Evolutionary conservation across 768 basidiomycete genomes (phyloP).

Genomic region (Boletus sp.): DNA sequence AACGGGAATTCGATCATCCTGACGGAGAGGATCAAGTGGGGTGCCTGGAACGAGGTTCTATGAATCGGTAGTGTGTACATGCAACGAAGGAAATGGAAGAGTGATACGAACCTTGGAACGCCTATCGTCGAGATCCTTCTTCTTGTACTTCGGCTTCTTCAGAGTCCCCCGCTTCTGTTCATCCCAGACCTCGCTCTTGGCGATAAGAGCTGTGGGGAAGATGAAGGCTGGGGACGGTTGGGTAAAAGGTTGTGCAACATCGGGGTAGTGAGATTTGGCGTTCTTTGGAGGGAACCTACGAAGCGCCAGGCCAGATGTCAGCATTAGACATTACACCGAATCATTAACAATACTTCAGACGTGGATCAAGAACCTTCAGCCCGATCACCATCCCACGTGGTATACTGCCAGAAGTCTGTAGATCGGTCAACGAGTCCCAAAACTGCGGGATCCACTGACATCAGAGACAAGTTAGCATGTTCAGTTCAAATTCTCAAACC

Average conservation of each 20-base stretch:
- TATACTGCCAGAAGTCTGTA: slow-evolving; percentile 65
- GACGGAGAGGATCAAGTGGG: slow-evolving; percentile 56
- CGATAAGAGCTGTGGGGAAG: slow-evolving; percentile 57
- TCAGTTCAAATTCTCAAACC: slow-evolving; percentile 34
- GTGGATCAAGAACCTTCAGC: slow-evolving; percentile 80
- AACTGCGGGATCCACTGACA: slow-evolving; percentile 14
- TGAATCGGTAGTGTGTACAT: background rate
- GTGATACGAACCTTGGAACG: slow-evolving; percentile 57
- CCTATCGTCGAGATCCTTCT: slow-evolving; percentile 84
- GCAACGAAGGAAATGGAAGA: background rate
- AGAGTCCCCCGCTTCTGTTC: slow-evolving; percentile 54
- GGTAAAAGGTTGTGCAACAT: slow-evolving; percentile 24
- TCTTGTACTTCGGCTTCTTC: slow-evolving; percentile 66
- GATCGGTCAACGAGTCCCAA: slow-evolving; percentile 59
- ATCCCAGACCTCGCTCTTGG: slow-evolving; percentile 71
- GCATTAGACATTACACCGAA: background rate
- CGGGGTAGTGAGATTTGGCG: slow-evolving; percentile 42
- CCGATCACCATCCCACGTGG: slow-evolving; percentile 78
- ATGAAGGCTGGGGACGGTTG: slow-evolving; percentile 30
- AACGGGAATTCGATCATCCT: slow-evolving; percentile 84
- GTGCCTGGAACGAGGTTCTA: slow-evolving; percentile 82
- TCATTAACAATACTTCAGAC: slow-evolving; percentile 61
- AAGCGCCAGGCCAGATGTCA: background rate
- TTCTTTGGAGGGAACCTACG: slow-evolving; percentile 83
- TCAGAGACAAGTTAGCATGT: slow-evolving; percentile 4